Evolutionary conservation across 1,284 basidiomycete genomes (phyloP).

Genomic region (Apiotrichum montevideense): DNA sequence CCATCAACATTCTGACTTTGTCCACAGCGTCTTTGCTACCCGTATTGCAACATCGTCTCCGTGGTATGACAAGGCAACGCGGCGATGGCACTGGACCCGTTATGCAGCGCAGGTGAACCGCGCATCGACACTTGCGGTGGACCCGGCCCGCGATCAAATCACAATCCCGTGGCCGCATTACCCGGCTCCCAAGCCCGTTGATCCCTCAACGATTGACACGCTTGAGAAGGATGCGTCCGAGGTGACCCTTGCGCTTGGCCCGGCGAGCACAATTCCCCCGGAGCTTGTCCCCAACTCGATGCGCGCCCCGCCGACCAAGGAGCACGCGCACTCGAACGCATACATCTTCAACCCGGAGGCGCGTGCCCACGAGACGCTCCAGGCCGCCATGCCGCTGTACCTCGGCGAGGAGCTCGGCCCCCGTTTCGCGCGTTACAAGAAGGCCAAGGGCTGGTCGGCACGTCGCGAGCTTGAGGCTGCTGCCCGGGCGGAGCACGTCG

Average conservation of each 20-base stretch:
- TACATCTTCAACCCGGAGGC: conserved; percentile 18
- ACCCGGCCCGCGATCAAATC: conserved; percentile 21
- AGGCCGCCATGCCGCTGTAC: conserved; percentile 44
- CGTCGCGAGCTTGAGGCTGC: conserved; percentile 25
- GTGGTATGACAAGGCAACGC: conserved; percentile 21
- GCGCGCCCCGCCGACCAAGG: conserved; percentile 23
- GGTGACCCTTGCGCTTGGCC: conserved; percentile 13
- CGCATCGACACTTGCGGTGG: conserved; percentile 2
- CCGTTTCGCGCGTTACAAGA: conserved; percentile 39
- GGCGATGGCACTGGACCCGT: conserved; percentile 29
- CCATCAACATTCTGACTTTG: not conserved
- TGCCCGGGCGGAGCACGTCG: conserved; percentile 19
- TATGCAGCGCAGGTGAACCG: conserved; percentile 30
- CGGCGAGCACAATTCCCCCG: conserved; percentile 4
- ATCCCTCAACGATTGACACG: conserved; percentile 19
- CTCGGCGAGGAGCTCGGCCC: conserved; percentile 44
- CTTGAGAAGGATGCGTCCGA: conserved; percentile 6
- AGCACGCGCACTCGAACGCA: conserved; percentile 23
- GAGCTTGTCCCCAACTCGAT: conserved; percentile 16
- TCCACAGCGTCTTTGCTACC: conserved; percentile 33
- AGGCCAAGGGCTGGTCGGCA: conserved; percentile 29
- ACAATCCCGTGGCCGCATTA: conserved; percentile 30
- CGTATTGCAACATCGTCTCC: conserved; percentile 32
- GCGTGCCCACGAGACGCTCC: conserved; percentile 16
- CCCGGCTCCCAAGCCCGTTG: not conserved